Evolutionary conservation across 2,329 filamentous ascomycete species (phyloP).

Genomic region (Claviceps sorghi): DNA sequence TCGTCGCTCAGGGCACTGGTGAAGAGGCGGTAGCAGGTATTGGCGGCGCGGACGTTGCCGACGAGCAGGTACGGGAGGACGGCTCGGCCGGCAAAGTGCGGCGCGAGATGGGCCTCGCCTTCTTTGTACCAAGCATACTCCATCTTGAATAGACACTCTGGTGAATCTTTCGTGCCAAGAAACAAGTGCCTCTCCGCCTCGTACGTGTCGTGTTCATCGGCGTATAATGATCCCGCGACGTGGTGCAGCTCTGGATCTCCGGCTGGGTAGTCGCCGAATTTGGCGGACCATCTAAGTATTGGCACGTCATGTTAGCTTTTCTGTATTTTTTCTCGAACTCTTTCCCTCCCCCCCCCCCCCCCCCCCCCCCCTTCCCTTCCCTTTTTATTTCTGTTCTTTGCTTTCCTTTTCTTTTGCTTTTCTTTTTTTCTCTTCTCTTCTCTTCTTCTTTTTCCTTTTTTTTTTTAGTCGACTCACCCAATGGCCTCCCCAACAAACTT

Average conservation of each 20-base stretch:
- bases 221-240: constrained; percentile 73
- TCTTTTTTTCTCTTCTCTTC: neutral
- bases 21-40: constrained; percentile 61
- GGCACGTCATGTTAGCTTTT: constrained; percentile 5
- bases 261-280: constrained; percentile 72
- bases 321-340: too few relatives aligned
- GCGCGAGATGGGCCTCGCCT: constrained; percentile 76
- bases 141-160: constrained; percentile 63
- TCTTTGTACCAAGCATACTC: constrained; percentile 91
- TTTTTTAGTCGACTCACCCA: constrained; percentile 30
- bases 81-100: constrained; percentile 71
- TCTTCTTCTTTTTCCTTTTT: neutral
- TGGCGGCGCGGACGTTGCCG: constrained; percentile 81
- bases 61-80: constrained; percentile 82
- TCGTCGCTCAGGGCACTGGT: constrained; percentile 25
- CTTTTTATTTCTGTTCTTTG: neutral
- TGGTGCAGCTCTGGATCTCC: constrained; percentile 93
- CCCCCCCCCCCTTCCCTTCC: too few relatives aligned
- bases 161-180: constrained; percentile 77
- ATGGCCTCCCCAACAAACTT: constrained; percentile 81
- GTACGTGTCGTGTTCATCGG: constrained; percentile 85
- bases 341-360: too few relatives aligned
- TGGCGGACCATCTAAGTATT: constrained; percentile 57
- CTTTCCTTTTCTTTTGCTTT: neutral
- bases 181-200: constrained; percentile 85